Evolutionary conservation across 768 basidiomycete species (phyloP).

Genomic region (Punctularia strigosozonata): DNA sequence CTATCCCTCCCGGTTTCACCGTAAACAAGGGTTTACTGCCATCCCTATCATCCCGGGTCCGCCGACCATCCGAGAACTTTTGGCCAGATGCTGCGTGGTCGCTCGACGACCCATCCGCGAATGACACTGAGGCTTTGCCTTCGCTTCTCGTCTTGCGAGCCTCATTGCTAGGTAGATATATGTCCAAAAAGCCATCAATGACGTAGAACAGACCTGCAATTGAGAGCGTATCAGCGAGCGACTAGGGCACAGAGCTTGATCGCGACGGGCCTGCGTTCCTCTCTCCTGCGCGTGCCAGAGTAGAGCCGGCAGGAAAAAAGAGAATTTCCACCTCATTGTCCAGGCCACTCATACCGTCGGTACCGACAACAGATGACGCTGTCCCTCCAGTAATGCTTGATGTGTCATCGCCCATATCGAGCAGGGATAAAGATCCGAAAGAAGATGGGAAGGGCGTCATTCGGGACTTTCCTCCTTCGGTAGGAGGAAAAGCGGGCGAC

Average conservation of each 20-base stretch:
- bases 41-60: constrained; percentile 13
- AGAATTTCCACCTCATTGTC: constrained; percentile 97
- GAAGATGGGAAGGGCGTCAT: constrained; percentile 27
- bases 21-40: constrained; percentile 74
- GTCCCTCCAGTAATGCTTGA: constrained; percentile 27
- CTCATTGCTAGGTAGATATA: constrained; percentile 53
- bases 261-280: constrained; percentile 55
- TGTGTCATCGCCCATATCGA: constrained; percentile 62
- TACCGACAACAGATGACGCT: neutral
- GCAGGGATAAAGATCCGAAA: constrained; percentile 61
- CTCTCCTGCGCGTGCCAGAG: constrained; percentile 83
- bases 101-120: neutral
- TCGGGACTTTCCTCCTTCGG: too few species aligned
- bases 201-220: constrained; percentile 75
- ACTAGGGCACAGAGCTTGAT: neutral
- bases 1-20: constrained; percentile 94
- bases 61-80: neutral
- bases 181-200: constrained; percentile 93
- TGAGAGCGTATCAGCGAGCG: neutral
- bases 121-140: too few species aligned
- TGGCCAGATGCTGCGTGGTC: neutral
- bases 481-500: constrained; percentile 50
- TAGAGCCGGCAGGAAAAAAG: constrained; percentile 80
- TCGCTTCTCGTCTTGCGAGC: constrained; percentile 1
- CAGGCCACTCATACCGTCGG: constrained; percentile 63